Evolutionary conservation across 768 basidiomycete genomes (phyloP).

Genomic region (Clitopilus hobsonii): DNA sequence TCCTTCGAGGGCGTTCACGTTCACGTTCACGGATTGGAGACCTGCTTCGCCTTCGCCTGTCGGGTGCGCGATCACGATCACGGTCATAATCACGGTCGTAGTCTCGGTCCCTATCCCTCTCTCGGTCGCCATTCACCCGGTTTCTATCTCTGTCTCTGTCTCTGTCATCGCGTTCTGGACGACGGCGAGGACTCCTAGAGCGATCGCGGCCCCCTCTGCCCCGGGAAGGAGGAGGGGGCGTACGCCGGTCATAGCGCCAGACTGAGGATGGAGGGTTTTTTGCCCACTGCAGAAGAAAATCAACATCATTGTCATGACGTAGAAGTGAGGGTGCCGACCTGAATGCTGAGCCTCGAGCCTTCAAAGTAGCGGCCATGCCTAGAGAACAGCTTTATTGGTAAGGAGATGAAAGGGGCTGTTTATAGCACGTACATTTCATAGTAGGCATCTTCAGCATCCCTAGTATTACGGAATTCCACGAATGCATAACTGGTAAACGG

Average conservation of each 20-base stretch:
- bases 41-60: constrained; percentile 46
- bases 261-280: constrained; percentile 81
- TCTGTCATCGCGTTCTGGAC: constrained; percentile 30
- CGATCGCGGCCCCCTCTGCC: constrained; percentile 34
- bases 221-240: constrained; percentile 33
- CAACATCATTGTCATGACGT: constrained; percentile 1
- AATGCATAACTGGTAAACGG: constrained; percentile 73
- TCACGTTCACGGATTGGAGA: constrained; percentile 39
- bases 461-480: constrained; percentile 74
- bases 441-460: constrained; percentile 81
- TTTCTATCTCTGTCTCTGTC: constrained; percentile 29
- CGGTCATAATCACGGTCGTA: constrained; percentile 31
- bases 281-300: constrained; percentile 54
- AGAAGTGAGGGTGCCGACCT: constrained; percentile 35
- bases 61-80: constrained; percentile 25
- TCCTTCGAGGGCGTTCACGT: constrained; percentile 30
- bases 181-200: constrained; percentile 51
- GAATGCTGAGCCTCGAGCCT: constrained; percentile 69
- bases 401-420: background rate
- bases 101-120: constrained; percentile 34
- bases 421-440: constrained; percentile 64
- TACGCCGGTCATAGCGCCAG: constrained; percentile 69
- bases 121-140: constrained; percentile 15
- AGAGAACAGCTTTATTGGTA: background rate
- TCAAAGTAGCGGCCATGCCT: constrained; percentile 80